Evolutionary conservation across 2,329 filamentous ascomycete genomes (phyloP).

Genomic region (Beauveria sp.): DNA sequence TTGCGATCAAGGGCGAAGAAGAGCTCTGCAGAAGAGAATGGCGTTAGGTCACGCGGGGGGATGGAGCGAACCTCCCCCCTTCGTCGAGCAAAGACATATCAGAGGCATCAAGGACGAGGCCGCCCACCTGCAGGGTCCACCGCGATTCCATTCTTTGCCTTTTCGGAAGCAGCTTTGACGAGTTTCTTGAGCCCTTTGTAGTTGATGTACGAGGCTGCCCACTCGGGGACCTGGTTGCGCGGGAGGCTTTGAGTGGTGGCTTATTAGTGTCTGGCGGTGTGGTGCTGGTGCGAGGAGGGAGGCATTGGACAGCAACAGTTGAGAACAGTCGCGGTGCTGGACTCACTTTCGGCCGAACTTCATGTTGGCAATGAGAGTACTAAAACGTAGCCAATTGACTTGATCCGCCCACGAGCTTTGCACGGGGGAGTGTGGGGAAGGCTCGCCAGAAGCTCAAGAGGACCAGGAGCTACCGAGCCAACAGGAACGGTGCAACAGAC

Average conservation of each 20-base stretch:
- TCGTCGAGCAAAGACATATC: constrained; percentile 1
- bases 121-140: constrained; percentile 84
- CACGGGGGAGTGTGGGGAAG: neutral
- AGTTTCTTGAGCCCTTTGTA: constrained; percentile 93
- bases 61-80: constrained; percentile 20
- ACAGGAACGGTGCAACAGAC: neutral
- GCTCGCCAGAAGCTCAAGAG: neutral
- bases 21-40: constrained; percentile 58
- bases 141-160: constrained; percentile 59
- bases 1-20: constrained; percentile 96
- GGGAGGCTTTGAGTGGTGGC: constrained; percentile 46
- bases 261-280: constrained; percentile 17
- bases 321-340: neutral
- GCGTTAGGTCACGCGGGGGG: constrained; percentile 23
- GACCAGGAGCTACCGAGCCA: neutral
- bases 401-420: neutral
- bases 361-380: constrained; percentile 31
- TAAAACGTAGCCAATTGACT: neutral
- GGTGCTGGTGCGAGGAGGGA: neutral
- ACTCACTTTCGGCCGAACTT: constrained; percentile 57
- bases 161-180: constrained; percentile 70
- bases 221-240: constrained; percentile 79
- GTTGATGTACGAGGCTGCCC: constrained; percentile 77
- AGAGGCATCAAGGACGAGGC: constrained; percentile 17
- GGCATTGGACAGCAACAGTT: neutral